Evolutionary conservation across 2,329 filamentous ascomycete genomes (phyloP).

Genomic region (Botrytis cinerea): DNA sequence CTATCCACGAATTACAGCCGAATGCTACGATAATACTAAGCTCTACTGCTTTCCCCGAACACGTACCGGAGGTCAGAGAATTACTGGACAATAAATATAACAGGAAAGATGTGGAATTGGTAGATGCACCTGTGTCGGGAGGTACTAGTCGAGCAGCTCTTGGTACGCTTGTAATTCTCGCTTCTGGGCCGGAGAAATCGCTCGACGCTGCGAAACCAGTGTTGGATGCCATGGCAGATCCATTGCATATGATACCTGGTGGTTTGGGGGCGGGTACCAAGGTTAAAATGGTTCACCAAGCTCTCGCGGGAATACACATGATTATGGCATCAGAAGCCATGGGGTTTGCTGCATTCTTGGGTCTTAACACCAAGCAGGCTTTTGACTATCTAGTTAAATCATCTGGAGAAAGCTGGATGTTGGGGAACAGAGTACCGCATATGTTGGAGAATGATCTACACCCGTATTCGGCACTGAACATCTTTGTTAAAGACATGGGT

Average conservation of each 20-base stretch:
- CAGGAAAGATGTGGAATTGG: slow-evolving; percentile 64
- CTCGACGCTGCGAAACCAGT: slow-evolving; percentile 31
- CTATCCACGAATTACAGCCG: slow-evolving; percentile 51
- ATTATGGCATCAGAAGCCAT: slow-evolving; percentile 60
- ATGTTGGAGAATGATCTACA: slow-evolving; percentile 54
- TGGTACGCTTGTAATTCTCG: slow-evolving; percentile 76
- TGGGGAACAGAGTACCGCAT: slow-evolving; percentile 56
- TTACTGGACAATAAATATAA: slow-evolving; percentile 56
- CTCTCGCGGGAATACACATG: slow-evolving; percentile 62
- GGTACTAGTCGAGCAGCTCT: slow-evolving; percentile 68
- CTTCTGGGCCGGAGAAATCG: slow-evolving; percentile 54
- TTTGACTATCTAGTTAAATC: slow-evolving; percentile 43
- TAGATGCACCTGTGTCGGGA: slow-evolving; percentile 74
- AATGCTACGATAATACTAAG: slow-evolving; percentile 63
- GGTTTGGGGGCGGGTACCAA: slow-evolving; percentile 62
- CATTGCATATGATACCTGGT: slow-evolving; percentile 60
- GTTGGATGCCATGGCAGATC: slow-evolving; percentile 49
- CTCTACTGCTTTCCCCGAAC: slow-evolving; percentile 69
- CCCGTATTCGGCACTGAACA: slow-evolving; percentile 43
- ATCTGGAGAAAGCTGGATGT: slow-evolving; percentile 51
- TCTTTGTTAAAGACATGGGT: slow-evolving; percentile 43
- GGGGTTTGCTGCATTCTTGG: slow-evolving; percentile 58
- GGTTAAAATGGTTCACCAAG: slow-evolving; percentile 54
- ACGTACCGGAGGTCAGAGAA: slow-evolving; percentile 60
- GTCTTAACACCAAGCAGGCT: slow-evolving; percentile 49